Evolutionary conservation across 176 grass and related monocot species (phyloP).

Genomic region (Luzula sylvatica): DNA sequence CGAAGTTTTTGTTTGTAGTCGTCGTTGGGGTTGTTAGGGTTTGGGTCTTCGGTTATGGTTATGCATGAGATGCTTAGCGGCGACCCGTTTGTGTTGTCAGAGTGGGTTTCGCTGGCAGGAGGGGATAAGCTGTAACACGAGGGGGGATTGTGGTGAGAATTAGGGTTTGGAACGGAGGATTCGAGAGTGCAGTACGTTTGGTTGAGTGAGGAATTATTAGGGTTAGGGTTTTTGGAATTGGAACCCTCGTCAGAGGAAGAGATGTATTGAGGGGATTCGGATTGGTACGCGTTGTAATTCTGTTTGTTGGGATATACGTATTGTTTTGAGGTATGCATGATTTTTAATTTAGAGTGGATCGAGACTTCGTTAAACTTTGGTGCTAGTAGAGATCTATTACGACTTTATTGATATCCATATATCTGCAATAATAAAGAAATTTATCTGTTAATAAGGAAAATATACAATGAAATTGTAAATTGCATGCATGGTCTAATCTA

Average conservation of each 20-base stretch:
- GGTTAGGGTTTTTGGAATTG: not conserved
- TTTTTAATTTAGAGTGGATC: no score
- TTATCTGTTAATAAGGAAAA: constrained; percentile 2
- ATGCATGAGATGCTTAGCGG: constrained; percentile 66
- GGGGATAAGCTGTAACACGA: constrained; percentile 42
- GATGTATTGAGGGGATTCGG: constrained; percentile 10
- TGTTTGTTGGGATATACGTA: constrained; percentile 7
- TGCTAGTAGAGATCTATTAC: no score
- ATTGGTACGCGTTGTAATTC: constrained; percentile 9
- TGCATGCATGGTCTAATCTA: no score
- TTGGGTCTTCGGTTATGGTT: constrained; percentile 59
- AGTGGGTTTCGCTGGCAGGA: constrained; percentile 44
- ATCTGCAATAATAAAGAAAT: not conserved
- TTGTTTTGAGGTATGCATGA: constrained; percentile 24
- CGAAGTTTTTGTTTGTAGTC: constrained; percentile 42
- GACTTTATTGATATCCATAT: no score
- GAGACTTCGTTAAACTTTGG: no score
- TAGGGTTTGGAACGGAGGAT: constrained; percentile 46
- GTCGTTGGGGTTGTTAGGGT: not conserved
- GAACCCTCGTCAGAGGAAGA: constrained; percentile 23
- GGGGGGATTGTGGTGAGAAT: constrained; percentile 40
- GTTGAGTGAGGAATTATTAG: not conserved
- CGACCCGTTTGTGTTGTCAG: constrained; percentile 60
- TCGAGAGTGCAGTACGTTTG: constrained; percentile 65
- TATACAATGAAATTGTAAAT: not conserved